These are phyloP conservation scores for Adansonia digitata DNA, from an alignment of 345 rosid genomes.

Conservation along the genomic window DNA sequence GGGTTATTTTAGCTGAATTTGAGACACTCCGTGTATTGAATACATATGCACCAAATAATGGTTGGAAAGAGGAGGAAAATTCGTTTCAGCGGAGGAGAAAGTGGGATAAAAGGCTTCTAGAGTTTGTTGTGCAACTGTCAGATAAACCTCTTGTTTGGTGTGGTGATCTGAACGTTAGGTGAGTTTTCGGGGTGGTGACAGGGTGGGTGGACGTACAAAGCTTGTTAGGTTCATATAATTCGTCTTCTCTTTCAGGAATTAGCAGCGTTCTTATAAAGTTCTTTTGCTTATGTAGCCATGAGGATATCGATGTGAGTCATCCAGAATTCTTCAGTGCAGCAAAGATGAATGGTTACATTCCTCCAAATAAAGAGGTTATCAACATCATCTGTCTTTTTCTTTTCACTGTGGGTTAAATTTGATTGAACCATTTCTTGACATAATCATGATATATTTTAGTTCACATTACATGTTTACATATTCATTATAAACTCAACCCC, in stretches of 20 bases:
- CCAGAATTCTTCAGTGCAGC: conserved; percentile 89
- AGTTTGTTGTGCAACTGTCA: conserved; percentile 56
- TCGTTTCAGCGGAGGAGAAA: conserved; percentile 89
- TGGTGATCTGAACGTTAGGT: conserved; percentile 97
- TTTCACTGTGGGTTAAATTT: background rate
- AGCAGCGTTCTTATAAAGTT: background rate
- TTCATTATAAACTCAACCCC: conserved; percentile 9
- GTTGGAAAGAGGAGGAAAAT: conserved; percentile 96
- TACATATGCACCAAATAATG: conserved; percentile 93
- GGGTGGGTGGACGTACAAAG: background rate
- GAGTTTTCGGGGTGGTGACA: conserved; percentile 2
- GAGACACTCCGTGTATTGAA: conserved; percentile 64
- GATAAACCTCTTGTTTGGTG: conserved; percentile 96
- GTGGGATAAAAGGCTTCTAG: conserved; percentile 87
- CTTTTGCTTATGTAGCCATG: conserved; percentile 58
- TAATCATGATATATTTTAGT: conserved; percentile 11
- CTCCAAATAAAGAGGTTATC: conserved; percentile 81
- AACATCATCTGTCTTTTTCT: background rate
- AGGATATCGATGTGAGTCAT: conserved; percentile 89
- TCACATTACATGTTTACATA: background rate
- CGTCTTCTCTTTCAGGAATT: background rate
- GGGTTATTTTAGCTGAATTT: conserved; percentile 90
- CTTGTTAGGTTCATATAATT: background rate
- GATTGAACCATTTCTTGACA: background rate
- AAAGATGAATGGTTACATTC: conserved; percentile 82